Evolutionary conservation across 2,329 filamentous ascomycete genomes (phyloP), one percentile per base, ranked within the genome.

Genomic region (Cladosporium sp.): DNA sequence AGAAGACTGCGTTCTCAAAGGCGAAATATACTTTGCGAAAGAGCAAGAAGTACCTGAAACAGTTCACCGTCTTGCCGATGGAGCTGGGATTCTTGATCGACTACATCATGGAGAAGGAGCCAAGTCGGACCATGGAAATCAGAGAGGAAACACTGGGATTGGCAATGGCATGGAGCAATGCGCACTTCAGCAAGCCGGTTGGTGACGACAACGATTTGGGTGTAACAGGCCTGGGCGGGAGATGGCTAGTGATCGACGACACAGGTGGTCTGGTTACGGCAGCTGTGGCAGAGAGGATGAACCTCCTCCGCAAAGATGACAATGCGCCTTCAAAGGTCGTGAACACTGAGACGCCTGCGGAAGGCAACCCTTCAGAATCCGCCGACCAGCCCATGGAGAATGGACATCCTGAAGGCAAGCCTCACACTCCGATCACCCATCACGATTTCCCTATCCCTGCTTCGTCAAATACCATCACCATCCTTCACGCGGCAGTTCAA

Each of bases 21-120:
- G 91, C 92, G 38, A 99, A 99, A 69, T 99, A 99, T 71, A 96
- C 93, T 63, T 75, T 97, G 15, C 78, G 95, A 40, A 99, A 99
- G 73, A 86, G 88, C 57, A 91, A 85, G 66, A 99, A 99, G 70
- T 97, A 95, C 67, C 80, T 97, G 56, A 85, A 87, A 61, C 79
- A 90, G 11, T 97, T 99, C 64, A 89, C 87, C 0, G 82, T 93
- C 1, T 69, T 95, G 45, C 92, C 92, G 0, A 72, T 97, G 59
- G 90, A 96, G 63, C 83, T 95, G 12, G 78, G 84, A 0, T 78
- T 83, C 56, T 74, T 97, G 55, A 83, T 84, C 17, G 81, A 89
- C 58, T 95, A 86, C 75, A 71, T 96, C 43, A 77, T 85, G 51
- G 88, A 95, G 61, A 88, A 86, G 62, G 91, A 97, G 59, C 78